Conservation (phyloP, 2,329 filamentous ascomycete species). For the Aspergillus ustus region DNA sequence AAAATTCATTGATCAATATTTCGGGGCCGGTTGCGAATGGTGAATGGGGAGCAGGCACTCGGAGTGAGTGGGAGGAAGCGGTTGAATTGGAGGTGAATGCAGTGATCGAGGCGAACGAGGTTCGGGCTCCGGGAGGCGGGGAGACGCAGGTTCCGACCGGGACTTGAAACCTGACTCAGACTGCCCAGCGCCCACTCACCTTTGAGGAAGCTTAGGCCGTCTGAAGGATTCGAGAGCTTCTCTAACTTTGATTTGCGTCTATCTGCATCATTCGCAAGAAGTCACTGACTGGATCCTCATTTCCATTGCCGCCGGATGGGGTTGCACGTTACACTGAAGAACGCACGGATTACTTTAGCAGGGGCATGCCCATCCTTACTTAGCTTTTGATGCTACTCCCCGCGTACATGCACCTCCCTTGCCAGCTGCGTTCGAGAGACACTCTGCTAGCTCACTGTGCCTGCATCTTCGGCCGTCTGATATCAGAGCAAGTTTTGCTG, state of each 20-base stretch:
- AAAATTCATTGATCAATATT: constrained; percentile 36
- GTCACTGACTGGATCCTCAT: not conserved
- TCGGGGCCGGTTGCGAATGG: constrained; percentile 8
- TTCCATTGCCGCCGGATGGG: not conserved
- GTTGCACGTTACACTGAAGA: constrained; percentile 1
- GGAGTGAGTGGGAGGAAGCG: constrained; percentile 7
- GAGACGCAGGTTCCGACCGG: constrained; percentile 34
- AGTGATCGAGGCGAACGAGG: constrained; percentile 31
- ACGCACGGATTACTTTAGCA: constrained; percentile 26
- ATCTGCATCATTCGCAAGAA: not conserved
- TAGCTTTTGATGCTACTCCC: not conserved
- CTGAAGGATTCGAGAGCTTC: not conserved
- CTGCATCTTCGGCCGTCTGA: not conserved
- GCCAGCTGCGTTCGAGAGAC: not conserved
- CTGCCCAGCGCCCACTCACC: not conserved
- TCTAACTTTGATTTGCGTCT: not conserved
- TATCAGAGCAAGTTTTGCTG: not conserved
- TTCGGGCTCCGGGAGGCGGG: constrained; percentile 41
- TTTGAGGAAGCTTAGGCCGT: not conserved
- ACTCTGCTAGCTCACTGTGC: not conserved
- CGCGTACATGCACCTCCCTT: constrained; percentile 8
- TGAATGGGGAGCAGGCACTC: constrained; percentile 1
- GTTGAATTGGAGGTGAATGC: constrained; percentile 24
- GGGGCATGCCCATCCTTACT: constrained; percentile 22
- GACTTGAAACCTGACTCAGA: constrained; percentile 14